Evolutionary conservation across 768 basidiomycete genomes (phyloP).

Genomic region (Trametes cingulata): DNA sequence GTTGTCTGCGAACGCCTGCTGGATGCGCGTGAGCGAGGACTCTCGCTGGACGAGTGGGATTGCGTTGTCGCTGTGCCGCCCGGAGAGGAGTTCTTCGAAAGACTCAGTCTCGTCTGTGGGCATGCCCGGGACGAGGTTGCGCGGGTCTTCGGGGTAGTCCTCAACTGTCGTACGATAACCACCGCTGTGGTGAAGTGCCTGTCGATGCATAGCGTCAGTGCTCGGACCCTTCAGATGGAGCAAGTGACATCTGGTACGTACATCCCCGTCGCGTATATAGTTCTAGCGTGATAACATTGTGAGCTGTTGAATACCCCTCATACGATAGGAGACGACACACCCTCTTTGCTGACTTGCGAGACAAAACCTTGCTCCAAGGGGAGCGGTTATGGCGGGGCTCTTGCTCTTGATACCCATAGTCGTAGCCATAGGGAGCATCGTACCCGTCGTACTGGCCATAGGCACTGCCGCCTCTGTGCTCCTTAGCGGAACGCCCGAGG

Average conservation of each 20-base stretch:
- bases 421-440: slow-evolving; percentile 24
- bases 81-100: slow-evolving; percentile 21
- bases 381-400: slow-evolving; percentile 18
- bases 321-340: slow-evolving; percentile 3
- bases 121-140: background rate
- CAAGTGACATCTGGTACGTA: background rate
- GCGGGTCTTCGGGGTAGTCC: slow-evolving; percentile 21
- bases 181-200: background rate
- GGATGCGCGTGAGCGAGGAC: slow-evolving; percentile 29
- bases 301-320: background rate
- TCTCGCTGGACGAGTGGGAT: slow-evolving; percentile 32
- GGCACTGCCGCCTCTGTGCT: background rate
- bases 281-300: background rate
- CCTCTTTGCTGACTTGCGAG: slow-evolving; percentile 20
- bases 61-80: slow-evolving; percentile 16
- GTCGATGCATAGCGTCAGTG: background rate
- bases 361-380: slow-evolving; percentile 28
- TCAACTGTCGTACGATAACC: slow-evolving; percentile 18
- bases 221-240: too few relatives aligned
- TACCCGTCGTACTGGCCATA: slow-evolving; percentile 22
- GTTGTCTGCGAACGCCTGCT: slow-evolving; percentile 30
- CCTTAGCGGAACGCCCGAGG: slow-evolving; percentile 28
- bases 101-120: slow-evolving; percentile 19
- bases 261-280: background rate
- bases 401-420: slow-evolving; percentile 24